These are phyloP conservation scores for Fusarium nurragi DNA, from an alignment of 2,329 filamentous ascomycete genomes.

Conservation along the genomic window DNA sequence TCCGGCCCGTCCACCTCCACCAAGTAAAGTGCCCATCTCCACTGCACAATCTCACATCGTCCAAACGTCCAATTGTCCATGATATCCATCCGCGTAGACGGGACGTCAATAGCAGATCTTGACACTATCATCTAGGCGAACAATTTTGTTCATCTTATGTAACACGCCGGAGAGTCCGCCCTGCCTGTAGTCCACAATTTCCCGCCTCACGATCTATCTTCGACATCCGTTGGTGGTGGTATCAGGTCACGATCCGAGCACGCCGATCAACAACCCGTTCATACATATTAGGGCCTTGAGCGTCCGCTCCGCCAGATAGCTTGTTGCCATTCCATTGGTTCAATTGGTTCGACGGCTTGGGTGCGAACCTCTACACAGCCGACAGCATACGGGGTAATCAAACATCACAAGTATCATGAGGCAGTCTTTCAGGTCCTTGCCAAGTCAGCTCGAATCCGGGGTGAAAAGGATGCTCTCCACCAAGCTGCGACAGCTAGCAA, in stretches of 20 bases:
- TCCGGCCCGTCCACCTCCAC: neutral
- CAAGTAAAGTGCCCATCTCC: neutral
- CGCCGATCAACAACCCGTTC: conserved; percentile 28
- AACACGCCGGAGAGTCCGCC: neutral
- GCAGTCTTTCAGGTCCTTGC: conserved; percentile 5
- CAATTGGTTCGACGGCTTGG: conserved; percentile 22
- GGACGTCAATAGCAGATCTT: conserved; percentile 7
- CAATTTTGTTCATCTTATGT: neutral
- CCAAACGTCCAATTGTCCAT: neutral
- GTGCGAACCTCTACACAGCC: conserved; percentile 12
- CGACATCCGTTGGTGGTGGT: conserved; percentile 30
- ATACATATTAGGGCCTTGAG: conserved; percentile 2
- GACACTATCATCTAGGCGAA: neutral
- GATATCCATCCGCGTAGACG: neutral
- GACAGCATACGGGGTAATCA: conserved; percentile 3
- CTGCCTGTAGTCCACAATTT: conserved; percentile 16
- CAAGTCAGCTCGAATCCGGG: conserved; percentile 39
- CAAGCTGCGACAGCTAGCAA: conserved; percentile 39
- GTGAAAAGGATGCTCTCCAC: conserved; percentile 38
- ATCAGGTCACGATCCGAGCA: conserved; percentile 38
- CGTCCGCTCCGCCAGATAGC: neutral
- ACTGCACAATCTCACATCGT: neutral
- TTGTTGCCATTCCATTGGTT: conserved; percentile 14
- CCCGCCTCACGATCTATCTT: conserved; percentile 31
- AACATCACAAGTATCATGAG: conserved; percentile 21